Conservation (phyloP, 2,329 filamentous ascomycete species). For the Allantophomopsis cytisporea region DNA sequence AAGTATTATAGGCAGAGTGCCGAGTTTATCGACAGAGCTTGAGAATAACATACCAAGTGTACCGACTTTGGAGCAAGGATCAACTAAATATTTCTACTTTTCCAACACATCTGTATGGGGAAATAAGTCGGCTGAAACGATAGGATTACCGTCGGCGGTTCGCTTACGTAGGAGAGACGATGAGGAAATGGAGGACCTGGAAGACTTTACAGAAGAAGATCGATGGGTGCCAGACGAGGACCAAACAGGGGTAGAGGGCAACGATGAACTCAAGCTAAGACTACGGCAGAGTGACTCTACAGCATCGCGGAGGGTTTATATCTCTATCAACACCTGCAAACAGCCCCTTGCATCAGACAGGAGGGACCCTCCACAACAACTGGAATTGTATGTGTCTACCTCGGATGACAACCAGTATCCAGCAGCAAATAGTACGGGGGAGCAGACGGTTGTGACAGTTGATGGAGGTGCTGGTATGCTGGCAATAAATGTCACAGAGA, state of each 20-base stretch:
- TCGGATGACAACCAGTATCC: constrained; percentile 56
- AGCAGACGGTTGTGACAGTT: constrained; percentile 9
- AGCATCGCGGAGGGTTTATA: constrained; percentile 37
- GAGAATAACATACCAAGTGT: constrained; percentile 51
- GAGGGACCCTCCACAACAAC: constrained; percentile 46
- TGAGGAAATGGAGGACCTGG: constrained; percentile 6
- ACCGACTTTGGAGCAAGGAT: constrained; percentile 48
- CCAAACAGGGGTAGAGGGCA: constrained; percentile 3
- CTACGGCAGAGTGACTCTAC: constrained; percentile 7
- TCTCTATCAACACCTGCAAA: constrained; percentile 76
- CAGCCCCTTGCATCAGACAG: constrained; percentile 40
- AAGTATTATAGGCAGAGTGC: constrained; percentile 47
- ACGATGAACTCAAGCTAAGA: constrained; percentile 4
- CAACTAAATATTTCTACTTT: constrained; percentile 51
- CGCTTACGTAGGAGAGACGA: constrained; percentile 8
- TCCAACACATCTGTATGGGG: constrained; percentile 38
- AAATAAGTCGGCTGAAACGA: constrained; percentile 19
- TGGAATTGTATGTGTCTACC: constrained; percentile 66
- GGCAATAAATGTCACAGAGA: constrained; percentile 43
- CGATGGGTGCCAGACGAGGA: neutral
- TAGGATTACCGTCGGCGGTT: constrained; percentile 20
- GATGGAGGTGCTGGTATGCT: constrained; percentile 28
- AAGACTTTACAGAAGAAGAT: constrained; percentile 1
- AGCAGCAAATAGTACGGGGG: constrained; percentile 4
- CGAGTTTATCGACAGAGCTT: constrained; percentile 30